phyloP scores from a whole-genome alignment of 2,329 filamentous ascomycete species.

The Curvularia sp. region DNA sequence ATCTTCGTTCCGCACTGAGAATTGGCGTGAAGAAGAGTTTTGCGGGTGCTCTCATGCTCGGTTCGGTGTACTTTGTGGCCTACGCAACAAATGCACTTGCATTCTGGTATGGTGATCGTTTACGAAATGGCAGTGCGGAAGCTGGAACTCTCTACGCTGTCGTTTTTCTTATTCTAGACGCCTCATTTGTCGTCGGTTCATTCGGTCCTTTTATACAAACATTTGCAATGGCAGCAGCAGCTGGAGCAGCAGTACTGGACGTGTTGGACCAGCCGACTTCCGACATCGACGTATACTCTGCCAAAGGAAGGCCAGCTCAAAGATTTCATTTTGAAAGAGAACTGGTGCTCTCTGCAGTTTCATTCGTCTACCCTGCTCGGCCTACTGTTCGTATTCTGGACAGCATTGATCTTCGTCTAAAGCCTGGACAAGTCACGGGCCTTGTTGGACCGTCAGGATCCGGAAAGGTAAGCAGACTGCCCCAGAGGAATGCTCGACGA shows the following conservation, averaged over 20 bases:
- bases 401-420: constrained; percentile 47
- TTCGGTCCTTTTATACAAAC: constrained; percentile 69
- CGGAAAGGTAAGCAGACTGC: constrained; percentile 11
- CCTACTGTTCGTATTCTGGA: constrained; percentile 53
- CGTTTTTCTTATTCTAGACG: constrained; percentile 69
- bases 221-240: constrained; percentile 62
- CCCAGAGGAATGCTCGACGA: not conserved
- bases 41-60: constrained; percentile 53
- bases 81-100: constrained; percentile 57
- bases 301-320: constrained; percentile 32
- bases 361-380: constrained; percentile 56
- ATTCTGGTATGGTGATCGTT: constrained; percentile 54
- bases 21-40: constrained; percentile 53
- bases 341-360: constrained; percentile 50
- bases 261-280: constrained; percentile 53
- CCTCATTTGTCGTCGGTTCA: constrained; percentile 68
- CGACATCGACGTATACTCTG: constrained; percentile 51
- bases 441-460: constrained; percentile 57
- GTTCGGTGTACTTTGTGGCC: constrained; percentile 55
- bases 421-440: constrained; percentile 54
- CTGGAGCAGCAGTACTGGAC: constrained; percentile 56
- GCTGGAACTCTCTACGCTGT: constrained; percentile 68
- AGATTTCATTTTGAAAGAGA: constrained; percentile 36
- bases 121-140: constrained; percentile 39
- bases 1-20: constrained; percentile 46